Percentiles rank a stretch among this genome's conserved stretches.
phyloP scores from a whole-genome alignment of 2,329 filamentous ascomycete species.

The Pseudogymnoascus sp. region DNA sequence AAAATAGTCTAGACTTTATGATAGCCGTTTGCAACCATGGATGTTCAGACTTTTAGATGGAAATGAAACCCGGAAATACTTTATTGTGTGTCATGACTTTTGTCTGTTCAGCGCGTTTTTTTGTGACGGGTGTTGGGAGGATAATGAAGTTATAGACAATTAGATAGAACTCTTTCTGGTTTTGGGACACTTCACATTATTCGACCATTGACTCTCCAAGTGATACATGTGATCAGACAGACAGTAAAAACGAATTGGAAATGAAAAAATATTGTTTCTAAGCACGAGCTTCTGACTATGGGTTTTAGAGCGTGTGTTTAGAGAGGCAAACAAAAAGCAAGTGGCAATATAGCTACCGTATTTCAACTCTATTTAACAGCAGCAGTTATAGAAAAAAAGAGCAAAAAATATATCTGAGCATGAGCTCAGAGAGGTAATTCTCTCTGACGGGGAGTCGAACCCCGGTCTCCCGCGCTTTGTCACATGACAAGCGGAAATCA shows the following conservation, averaged over 20 bases:
- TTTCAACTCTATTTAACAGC: background rate
- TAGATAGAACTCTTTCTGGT: conserved; percentile 3
- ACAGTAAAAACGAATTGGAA: background rate
- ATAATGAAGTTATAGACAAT: conserved; percentile 1
- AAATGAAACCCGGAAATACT: conserved; percentile 8
- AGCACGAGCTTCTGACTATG: background rate
- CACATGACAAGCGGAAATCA: conserved; percentile 25
- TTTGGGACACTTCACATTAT: background rate
- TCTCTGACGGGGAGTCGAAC: conserved; percentile 17
- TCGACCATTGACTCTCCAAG: background rate
- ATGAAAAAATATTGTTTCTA: background rate
- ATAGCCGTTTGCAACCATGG: conserved; percentile 8
- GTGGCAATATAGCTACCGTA: background rate
- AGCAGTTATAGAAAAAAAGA: background rate
- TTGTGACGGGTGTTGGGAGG: conserved; percentile 1
- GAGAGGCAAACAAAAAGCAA: background rate
- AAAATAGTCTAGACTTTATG: background rate
- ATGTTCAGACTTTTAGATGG: conserved; percentile 8
- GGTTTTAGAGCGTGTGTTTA: background rate
- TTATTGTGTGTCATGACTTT: conserved; percentile 5
- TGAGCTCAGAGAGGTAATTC: conserved; percentile 12
- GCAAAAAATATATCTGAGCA: conserved; percentile 4
- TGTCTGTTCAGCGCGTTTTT: background rate
- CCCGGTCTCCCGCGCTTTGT: conserved; percentile 17
- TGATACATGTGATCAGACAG: background rate